Evolutionary conservation across 139 green algal species (phyloP), one percentile per base, ranked within the genome.

Genomic region (Eudorina sp.): DNA sequence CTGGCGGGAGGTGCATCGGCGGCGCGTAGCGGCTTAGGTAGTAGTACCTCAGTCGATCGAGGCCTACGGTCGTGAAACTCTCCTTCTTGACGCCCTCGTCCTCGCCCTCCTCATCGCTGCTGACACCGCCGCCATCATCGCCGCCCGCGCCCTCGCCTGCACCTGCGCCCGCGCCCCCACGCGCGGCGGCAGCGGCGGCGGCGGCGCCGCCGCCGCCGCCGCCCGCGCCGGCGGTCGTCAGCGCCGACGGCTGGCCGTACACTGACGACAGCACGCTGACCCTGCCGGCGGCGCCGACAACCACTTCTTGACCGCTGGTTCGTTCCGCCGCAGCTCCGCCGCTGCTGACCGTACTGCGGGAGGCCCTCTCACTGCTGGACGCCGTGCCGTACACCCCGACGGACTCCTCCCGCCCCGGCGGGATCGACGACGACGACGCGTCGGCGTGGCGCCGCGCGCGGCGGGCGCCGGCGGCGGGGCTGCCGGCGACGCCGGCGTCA

Each of bases 241-340:
- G 36, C 18, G 40, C 70, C 70, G 18, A 45, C 43, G 23, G 43
- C 6, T 43, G 72, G 25, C 29, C 72, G 72, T 80, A 80, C 41
- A 80, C n/a, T 3, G 72, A 80, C 7, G 69, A 77, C 38, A 77
- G 40, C 69, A 77, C 34, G 76, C 76, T 84, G 14, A 4, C n/a
- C 16, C 76, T 25, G 76, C 76, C 43, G 29, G 3, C 11, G 29
- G 0, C 73, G 34, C 31, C 36, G 19, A 14, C 36, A 51, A 18
- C n/a, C 9, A 21, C 46, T 3, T 13, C 29, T 1, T 46, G 41
- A 9, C 13, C 31, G 29, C n/a, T n/a, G n/a, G n/a, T n/a, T n/a
- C n/a, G n/a, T n/a, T n/a, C n/a, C n/a, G n/a, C n/a, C n/a, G n/a
- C 75, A 36, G 31, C 72, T 4, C 43, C 25, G 14, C 23, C 21